Evolutionary conservation across 768 basidiomycete genomes (phyloP).

Genomic region (Tylopilus cervinicoccineus): DNA sequence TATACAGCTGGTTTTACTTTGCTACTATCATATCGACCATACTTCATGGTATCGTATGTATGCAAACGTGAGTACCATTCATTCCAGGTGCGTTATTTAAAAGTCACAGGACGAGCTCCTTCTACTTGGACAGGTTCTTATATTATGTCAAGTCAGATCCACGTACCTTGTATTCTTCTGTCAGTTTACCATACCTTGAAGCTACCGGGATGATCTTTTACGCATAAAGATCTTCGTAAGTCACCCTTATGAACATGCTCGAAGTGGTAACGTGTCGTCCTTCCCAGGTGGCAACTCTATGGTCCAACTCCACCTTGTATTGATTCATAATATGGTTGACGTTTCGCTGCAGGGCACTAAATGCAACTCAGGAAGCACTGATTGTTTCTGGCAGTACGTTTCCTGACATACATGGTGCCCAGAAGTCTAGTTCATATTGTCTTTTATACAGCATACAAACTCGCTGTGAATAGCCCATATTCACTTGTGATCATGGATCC

Average conservation of each 20-base stretch:
- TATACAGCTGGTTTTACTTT: not conserved
- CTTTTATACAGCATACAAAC: constrained; percentile 3
- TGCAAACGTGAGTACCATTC: not conserved
- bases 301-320: not conserved
- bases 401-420: not conserved
- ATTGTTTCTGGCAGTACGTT: constrained; percentile 6
- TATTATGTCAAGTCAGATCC: not conserved
- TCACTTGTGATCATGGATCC: not conserved
- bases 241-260: not conserved
- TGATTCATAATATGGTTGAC: not conserved
- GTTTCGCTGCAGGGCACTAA: not conserved
- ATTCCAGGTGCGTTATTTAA: not conserved
- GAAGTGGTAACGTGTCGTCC: not conserved
- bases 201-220: constrained; percentile 5
- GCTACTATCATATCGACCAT: not conserved
- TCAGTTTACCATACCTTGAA: not conserved
- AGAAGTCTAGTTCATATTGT: not conserved
- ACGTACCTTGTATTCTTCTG: not conserved
- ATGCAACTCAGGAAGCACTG: constrained; percentile 6
- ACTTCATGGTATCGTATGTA: not conserved
- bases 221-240: constrained; percentile 12
- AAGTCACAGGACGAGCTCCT: not conserved
- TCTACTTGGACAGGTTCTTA: not conserved
- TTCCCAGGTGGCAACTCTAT: constrained; percentile 4
- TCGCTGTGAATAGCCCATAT: not conserved